Base-by-base conservation (phyloP, 192 early-diverging fungal species). In the Mortierella hygrophila region DNA sequence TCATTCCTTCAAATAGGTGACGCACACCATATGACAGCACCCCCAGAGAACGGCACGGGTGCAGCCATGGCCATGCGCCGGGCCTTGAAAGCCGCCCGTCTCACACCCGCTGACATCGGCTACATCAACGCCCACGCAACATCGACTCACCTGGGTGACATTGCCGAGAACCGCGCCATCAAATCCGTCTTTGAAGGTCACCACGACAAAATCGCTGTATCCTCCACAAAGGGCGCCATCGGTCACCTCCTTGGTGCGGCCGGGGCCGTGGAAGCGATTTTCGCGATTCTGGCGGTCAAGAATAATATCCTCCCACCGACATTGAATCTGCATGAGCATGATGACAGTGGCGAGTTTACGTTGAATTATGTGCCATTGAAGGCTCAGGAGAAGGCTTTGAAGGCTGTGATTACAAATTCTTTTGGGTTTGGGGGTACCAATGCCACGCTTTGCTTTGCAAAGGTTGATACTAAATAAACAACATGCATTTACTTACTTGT, bases 41-140 rank as follows among this genome's bases (percentile, higher is more conserved):
- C 98, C 5, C 96, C 96, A 0, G 91, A 93, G 10, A 94, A 96
- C 79, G 98, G 98, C 9, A 79, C 87, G 16, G 98, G 98, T 13
- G 98, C 98, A 0, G 92, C 90, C n/a, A 90, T 93, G 35, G 96
- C 98, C 10, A 99, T 99, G 98, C 81, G 82, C 44, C 88, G 95
- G 6, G 97, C 97, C 3, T 77, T 99, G 44, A 88, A 91, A 49
- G 78, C 88, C 16, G 95, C 95, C 1, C 88, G 91, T 3, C 78
- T 96, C 72, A 70, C 77, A 4, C 89, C 94, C 0, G 84, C 85
- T 18, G 93, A 94, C 68, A 88, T 99, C 35, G 94, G 94, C 60
- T 98, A 99, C 85, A 87, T 99, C 26, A 99, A 99, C 88, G 97
- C 97, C 1, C 98, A 99, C 85, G 98, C 98, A 4, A 99, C 97